A percentile compares a stretch with the other conserved stretches of the same genome.
These are phyloP conservation scores for Curvularia sp. DNA, from an alignment of 2,329 filamentous ascomycete genomes.

Conservation along the genomic window DNA sequence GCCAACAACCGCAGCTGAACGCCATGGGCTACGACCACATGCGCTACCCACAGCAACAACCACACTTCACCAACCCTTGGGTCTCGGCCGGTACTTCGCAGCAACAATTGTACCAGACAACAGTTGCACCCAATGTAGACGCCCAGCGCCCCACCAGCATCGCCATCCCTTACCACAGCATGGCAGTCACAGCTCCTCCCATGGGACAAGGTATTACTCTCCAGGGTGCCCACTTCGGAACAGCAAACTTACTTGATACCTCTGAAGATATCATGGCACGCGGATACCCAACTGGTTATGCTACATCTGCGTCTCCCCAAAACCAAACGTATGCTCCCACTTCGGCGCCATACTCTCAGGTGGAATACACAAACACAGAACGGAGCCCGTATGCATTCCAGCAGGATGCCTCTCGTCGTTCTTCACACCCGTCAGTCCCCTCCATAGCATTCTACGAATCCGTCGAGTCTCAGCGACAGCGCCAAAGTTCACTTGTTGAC, in stretches of 20 bases:
- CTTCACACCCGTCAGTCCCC: slow-evolving; percentile 83
- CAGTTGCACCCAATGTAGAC: slow-evolving; percentile 65
- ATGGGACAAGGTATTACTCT: slow-evolving; percentile 73
- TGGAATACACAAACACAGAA: slow-evolving; percentile 71
- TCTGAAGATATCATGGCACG: slow-evolving; percentile 80
- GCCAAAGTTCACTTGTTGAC: slow-evolving; percentile 71
- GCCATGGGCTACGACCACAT: slow-evolving; percentile 80
- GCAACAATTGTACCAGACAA: slow-evolving; percentile 70
- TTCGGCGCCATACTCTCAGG: slow-evolving; percentile 74
- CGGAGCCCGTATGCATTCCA: slow-evolving; percentile 64
- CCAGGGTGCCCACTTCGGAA: slow-evolving; percentile 66
- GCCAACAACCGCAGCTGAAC: slow-evolving; percentile 73
- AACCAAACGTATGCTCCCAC: slow-evolving; percentile 72
- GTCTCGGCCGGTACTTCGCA: slow-evolving; percentile 64
- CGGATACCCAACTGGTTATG: slow-evolving; percentile 71
- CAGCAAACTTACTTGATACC: slow-evolving; percentile 72
- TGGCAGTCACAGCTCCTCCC: slow-evolving; percentile 76
- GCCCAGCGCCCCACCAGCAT: slow-evolving; percentile 65
- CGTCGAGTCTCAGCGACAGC: slow-evolving; percentile 57
- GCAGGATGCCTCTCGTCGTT: slow-evolving; percentile 68
- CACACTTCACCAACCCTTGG: slow-evolving; percentile 94
- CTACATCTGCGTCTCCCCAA: slow-evolving; percentile 73
- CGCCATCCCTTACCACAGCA: slow-evolving; percentile 75
- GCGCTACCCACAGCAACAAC: slow-evolving; percentile 66
- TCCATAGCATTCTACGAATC: slow-evolving; percentile 61